Base-by-base conservation (phyloP, 768 basidiomycete genomes). In the Psilocybe cyanescens region DNA sequence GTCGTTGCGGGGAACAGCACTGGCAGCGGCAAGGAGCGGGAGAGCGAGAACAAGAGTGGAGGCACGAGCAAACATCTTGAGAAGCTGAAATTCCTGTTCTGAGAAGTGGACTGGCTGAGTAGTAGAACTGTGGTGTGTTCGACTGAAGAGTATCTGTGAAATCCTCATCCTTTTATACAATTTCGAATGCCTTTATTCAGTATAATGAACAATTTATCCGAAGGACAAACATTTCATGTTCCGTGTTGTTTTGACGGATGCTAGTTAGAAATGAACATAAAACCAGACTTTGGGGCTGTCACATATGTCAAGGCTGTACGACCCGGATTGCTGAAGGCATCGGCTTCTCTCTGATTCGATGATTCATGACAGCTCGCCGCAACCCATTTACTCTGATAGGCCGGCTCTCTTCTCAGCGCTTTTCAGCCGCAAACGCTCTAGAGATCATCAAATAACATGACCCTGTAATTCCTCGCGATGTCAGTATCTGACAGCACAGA, bases 21-120 rank as follows among this genome's bases (percentile, higher is more conserved):
- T 65, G 51, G 69, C 71, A 44, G 65, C 65, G 29, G 66, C 69
- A 58, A 72, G 57, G 57, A 67, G 51, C 45, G 68, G 65, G 48
- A 72, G 67, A 57, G 67, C 69, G 44, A 70, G 59, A 50, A 66
- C 63, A 55, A 64, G 54, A 41, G 67, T 49, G 35, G 65, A 44
- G 52, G 60, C 55, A 33, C 67, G 64, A 57, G 59, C 55, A 57
- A 66, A 62, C 71, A 72, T 72, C 30, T 63, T 66, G 67, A 45
- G 41, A 14, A 44, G 37, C 8, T 39, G 14, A 58, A 19, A 55
- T 58, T 59, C 16, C 24, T 12, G 17, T 44, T 57, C 49, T 61
- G 55, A 57, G 41, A 39, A 12, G 54, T 59, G 51, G 56, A 31
- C 30, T 49, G 37, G 17, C 19, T 55, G 57, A 45, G 54, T 41